Percentiles rank a stretch among this genome's conserved stretches.
phyloP scores from a whole-genome alignment of 2,329 filamentous ascomycete species.

The Calonectria multiphialidica region DNA sequence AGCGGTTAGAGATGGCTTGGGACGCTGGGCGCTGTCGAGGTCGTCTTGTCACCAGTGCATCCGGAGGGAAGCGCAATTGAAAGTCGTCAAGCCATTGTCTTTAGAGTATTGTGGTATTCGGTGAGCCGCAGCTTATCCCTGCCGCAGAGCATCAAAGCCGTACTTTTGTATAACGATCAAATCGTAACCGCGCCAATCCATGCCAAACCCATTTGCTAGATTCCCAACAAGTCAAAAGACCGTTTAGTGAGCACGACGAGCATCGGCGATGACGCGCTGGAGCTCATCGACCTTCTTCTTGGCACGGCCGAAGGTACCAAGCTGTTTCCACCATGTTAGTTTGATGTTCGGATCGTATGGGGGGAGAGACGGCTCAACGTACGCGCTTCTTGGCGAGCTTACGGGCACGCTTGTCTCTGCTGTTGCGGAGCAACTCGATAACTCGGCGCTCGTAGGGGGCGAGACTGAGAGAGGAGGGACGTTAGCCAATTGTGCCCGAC shows the following conservation, averaged over 20 bases:
- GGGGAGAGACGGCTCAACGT: slow-evolving; percentile 56
- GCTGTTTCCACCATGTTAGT: slow-evolving; percentile 63
- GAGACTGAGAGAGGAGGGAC: slow-evolving; percentile 66
- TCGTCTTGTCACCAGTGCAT: slow-evolving; percentile 1
- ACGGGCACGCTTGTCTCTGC: slow-evolving; percentile 98
- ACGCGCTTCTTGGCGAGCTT: slow-evolving; percentile 99
- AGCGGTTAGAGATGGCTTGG: neutral
- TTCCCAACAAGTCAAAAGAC: slow-evolving; percentile 41
- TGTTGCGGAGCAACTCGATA: slow-evolving; percentile 98
- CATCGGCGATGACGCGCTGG: slow-evolving; percentile 96
- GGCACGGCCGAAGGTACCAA: slow-evolving; percentile 98
- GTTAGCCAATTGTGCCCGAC: slow-evolving; percentile 41
- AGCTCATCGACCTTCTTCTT: slow-evolving; percentile 99
- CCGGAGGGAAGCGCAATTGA: slow-evolving; percentile 21
- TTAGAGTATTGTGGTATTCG: slow-evolving; percentile 51
- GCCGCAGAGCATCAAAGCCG: slow-evolving; percentile 48
- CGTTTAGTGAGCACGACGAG: slow-evolving; percentile 77
- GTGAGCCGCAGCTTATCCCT: slow-evolving; percentile 48
- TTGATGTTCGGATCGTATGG: neutral
- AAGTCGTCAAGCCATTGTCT: slow-evolving; percentile 43
- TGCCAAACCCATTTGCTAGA: slow-evolving; percentile 47
- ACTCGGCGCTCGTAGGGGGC: slow-evolving; percentile 98
- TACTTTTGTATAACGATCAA: slow-evolving; percentile 46
- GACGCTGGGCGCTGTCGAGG: neutral
- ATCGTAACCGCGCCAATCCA: slow-evolving; percentile 53